phyloP scores from a whole-genome alignment of 306 rosid species.

The Lathyrus oleraceus region DNA sequence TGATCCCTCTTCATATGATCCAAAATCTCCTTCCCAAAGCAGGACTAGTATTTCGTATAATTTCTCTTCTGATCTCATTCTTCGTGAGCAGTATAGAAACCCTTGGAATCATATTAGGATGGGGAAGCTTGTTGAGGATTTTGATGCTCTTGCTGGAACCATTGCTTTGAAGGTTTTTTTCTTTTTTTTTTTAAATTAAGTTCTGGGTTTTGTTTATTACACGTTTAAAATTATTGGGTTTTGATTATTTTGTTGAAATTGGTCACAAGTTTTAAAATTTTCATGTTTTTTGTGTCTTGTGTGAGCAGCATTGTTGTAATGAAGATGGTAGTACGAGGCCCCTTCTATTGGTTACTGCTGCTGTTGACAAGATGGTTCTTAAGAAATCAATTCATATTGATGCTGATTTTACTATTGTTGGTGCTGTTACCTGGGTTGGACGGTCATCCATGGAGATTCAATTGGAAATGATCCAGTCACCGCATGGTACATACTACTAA shows the following conservation, averaged over 20 bases:
- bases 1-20: slow-evolving; percentile 2
- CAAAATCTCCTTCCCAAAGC: slow-evolving; percentile 58
- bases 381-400: slow-evolving; percentile 61
- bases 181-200: not conserved
- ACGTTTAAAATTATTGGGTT: not conserved
- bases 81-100: slow-evolving; percentile 81
- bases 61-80: slow-evolving; percentile 63
- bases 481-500: slow-evolving; percentile 40
- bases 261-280: not conserved
- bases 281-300: not conserved
- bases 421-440: slow-evolving; percentile 91
- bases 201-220: slow-evolving; percentile 14
- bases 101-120: slow-evolving; percentile 78
- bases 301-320: slow-evolving; percentile 63
- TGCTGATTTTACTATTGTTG: slow-evolving; percentile 58
- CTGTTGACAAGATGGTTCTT: slow-evolving; percentile 79
- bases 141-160: slow-evolving; percentile 91
- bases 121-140: slow-evolving; percentile 85
- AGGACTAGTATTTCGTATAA: slow-evolving; percentile 65
- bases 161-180: slow-evolving; percentile 65
- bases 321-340: slow-evolving; percentile 66
- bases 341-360: slow-evolving; percentile 76
- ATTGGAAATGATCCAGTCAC: slow-evolving; percentile 58
- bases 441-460: slow-evolving; percentile 86
- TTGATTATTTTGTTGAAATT: slow-evolving; percentile 7